A percentile compares a stretch with the other conserved stretches of the same genome.
phyloP scores from a whole-genome alignment of 179 eudicot species.

The Carnegiea gigantea region DNA sequence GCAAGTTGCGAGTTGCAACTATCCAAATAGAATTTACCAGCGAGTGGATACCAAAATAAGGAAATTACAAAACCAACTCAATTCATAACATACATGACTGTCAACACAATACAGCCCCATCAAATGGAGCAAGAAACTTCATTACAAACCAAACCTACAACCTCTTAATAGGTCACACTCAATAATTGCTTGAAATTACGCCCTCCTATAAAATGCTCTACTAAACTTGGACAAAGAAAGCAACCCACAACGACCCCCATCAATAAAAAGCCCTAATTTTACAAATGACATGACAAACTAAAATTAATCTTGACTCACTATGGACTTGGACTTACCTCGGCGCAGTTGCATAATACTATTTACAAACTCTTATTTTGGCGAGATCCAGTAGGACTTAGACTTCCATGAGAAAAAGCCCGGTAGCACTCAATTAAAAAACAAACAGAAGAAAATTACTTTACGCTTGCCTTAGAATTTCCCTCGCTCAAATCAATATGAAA shows the following conservation, averaged over 20 bases:
- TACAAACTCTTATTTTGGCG: conserved; percentile 2
- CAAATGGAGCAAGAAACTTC: background rate
- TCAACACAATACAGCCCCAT: background rate
- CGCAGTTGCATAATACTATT: conserved; percentile 1
- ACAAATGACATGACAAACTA: background rate
- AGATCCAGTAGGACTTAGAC: background rate
- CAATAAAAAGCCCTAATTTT: background rate
- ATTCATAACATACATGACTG: background rate
- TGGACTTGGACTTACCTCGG: background rate
- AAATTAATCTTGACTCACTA: background rate
- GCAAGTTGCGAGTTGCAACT: no score
- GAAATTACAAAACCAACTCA: background rate
- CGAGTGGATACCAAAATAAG: background rate
- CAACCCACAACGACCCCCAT: background rate
- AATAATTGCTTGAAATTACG: conserved; percentile 1
- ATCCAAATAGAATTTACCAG: no score
- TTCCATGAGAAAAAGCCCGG: background rate
- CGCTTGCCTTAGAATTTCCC: background rate
- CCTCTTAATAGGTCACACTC: background rate
- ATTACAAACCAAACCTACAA: background rate
- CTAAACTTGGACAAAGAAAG: conserved; percentile 4
- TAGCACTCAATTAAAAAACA: conserved; percentile 1
- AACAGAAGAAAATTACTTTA: background rate
- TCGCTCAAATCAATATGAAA: conserved; percentile 21
- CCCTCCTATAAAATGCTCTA: conserved; percentile 5